Evolutionary conservation across 2,329 filamentous ascomycete species (phyloP), one percentile per base, ranked within the genome.

Genomic region (Diplocarpon mali): DNA sequence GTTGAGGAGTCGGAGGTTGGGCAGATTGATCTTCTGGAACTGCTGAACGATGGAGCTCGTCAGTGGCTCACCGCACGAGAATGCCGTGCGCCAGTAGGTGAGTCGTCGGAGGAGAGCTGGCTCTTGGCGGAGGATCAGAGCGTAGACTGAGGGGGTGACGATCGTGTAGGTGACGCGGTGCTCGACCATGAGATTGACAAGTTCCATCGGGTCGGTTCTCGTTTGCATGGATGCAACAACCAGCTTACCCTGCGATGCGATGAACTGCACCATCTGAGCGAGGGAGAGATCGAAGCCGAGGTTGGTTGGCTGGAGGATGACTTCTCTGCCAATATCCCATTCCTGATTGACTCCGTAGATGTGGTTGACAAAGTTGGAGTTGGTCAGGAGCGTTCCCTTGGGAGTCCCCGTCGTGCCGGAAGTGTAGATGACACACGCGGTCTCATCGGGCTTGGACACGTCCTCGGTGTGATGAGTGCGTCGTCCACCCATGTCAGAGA

Each of bases 331-430:
- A 24, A 53, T 27, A 11, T 42, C 35, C 17, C 27, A 49, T 17
- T 35, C 41, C n/a, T 40, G 42, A 6, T 30, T 48, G 9, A 32
- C 40, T 13, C 42, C 53, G 31, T 58, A 54, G 5, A 62, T 46
- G n/a, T 54, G 34, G 41, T 59, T 60, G 1, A 42, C 36, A 8
- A 61, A 16, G 28, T 45, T 50, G 3, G 17, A 28, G 36, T 64
- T 57, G 2, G 32, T 55, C 9, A 68, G 47, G 1, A 60, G 35
- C 14, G 70, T 61, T 4, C 67, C 67, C 53, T 71, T 71, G 2
- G 69, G 69, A 0, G 35, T 56, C 32, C 55, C 55, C 24, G 54
- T 57, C 1, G 51, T 47, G n/a, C 55, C 54, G 14, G 47, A 51
- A 17, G 54, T 55, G 44, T 45, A 57, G 28, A 54, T 38, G 3